Percentiles rank a stretch among this genome's conserved stretches.
These are phyloP conservation scores for Lentinula sp. DNA, from an alignment of 768 basidiomycete species.

Conservation along the genomic window DNA sequence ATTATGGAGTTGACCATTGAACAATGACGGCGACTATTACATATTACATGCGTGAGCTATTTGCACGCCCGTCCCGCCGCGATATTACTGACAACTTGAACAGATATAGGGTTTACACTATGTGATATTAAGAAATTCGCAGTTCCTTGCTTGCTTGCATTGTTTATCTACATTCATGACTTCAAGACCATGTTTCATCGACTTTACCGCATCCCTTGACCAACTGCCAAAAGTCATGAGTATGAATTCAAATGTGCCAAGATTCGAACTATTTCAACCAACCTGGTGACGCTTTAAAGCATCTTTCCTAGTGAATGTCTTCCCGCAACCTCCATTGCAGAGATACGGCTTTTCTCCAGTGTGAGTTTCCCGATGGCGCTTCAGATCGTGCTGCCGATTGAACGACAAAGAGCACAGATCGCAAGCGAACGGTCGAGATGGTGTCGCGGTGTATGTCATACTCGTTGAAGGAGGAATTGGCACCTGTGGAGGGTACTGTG, in stretches of 20 bases:
- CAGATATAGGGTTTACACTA: conserved; percentile 1
- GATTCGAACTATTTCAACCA: conserved; percentile 17
- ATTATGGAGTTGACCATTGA: conserved; percentile 56
- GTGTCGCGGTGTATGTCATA: conserved; percentile 44
- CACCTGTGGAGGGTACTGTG: conserved; percentile 27
- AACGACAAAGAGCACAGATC: conserved; percentile 77
- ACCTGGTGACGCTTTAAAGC: conserved; percentile 85
- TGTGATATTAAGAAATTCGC: not conserved
- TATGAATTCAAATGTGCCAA: not conserved
- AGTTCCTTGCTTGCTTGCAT: not conserved
- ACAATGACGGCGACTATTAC: conserved; percentile 13
- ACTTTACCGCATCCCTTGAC: conserved; percentile 76
- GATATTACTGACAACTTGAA: not conserved
- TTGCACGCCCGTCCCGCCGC: not conserved
- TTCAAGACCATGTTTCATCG: conserved; percentile 42
- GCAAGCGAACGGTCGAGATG: conserved; percentile 57
- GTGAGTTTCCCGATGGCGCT: conserved; percentile 80
- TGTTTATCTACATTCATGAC: not conserved
- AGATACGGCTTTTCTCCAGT: conserved; percentile 80
- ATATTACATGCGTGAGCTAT: conserved; percentile 3
- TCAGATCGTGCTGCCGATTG: conserved; percentile 81
- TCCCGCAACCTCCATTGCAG: conserved; percentile 81
- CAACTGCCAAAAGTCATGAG: conserved; percentile 35
- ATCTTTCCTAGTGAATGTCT: conserved; percentile 84
- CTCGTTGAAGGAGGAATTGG: conserved; percentile 23